Percentiles rank a stretch among this genome's conserved stretches.
Evolutionary conservation across 768 basidiomycete species (phyloP).

Genomic region (Boletus patriciae): DNA sequence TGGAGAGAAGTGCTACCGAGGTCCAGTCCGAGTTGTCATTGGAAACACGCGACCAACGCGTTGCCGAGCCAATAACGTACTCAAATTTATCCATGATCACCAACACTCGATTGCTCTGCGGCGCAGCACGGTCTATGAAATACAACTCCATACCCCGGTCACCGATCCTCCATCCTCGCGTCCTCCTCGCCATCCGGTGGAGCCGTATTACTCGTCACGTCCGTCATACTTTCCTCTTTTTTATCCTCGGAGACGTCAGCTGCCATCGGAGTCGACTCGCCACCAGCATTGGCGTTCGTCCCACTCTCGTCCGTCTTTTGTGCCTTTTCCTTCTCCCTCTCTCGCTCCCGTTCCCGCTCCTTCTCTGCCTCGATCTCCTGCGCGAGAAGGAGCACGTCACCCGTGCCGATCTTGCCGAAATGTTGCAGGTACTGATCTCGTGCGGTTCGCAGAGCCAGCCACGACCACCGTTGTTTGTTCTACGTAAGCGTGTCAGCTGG

Average conservation of each 20-base stretch:
- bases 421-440: constrained; percentile 72
- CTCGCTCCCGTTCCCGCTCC: constrained; percentile 40
- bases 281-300: constrained; percentile 21
- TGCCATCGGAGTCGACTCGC: constrained; percentile 35
- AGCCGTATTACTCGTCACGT: constrained; percentile 17
- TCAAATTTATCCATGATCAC: background rate
- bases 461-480: constrained; percentile 77
- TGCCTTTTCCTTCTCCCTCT: constrained; percentile 33
- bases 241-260: constrained; percentile 23
- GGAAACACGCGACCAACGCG: constrained; percentile 15
- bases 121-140: background rate
- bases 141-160: background rate
- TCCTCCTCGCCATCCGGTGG: constrained; percentile 42
- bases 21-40: constrained; percentile 4
- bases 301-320: constrained; percentile 27
- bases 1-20: constrained; percentile 2
- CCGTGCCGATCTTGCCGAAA: constrained; percentile 80
- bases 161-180: constrained; percentile 50
- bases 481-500: constrained; percentile 32
- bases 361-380: constrained; percentile 38
- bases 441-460: constrained; percentile 77
- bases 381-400: constrained; percentile 57
- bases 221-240: constrained; percentile 22
- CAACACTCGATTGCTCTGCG: background rate
- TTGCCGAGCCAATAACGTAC: background rate